These are phyloP conservation scores for Hypoxylon sp. DNA, from an alignment of 2,329 filamentous ascomycete genomes.

Conservation along the genomic window DNA sequence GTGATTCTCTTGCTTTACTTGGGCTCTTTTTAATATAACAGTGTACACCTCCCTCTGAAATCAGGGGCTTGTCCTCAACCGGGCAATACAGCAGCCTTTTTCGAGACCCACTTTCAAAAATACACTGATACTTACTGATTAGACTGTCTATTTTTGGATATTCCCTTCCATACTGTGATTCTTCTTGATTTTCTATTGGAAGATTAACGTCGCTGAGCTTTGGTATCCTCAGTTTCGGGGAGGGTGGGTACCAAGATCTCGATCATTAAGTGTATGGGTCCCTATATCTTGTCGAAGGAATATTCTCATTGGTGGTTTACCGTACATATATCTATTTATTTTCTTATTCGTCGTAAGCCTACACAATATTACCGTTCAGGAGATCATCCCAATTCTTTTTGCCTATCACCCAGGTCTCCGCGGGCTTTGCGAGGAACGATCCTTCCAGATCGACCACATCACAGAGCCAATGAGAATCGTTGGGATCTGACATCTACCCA, in stretches of 20 bases:
- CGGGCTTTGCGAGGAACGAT: constrained; percentile 1
- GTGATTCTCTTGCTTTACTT: not conserved
- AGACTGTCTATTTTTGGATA: too few relatives aligned
- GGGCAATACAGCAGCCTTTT: not conserved
- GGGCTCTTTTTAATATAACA: too few relatives aligned
- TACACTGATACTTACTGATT: too few relatives aligned
- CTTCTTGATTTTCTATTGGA: too few relatives aligned
- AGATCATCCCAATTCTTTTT: constrained; percentile 5
- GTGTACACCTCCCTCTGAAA: not conserved
- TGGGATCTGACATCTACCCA: not conserved
- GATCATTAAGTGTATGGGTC: not conserved
- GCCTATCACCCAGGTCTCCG: constrained; percentile 1
- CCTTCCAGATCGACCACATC: not conserved
- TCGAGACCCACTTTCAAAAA: too few relatives aligned
- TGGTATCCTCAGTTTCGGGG: not conserved
- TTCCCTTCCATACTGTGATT: too few relatives aligned
- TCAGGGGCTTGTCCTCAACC: not conserved
- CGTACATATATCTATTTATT: not conserved
- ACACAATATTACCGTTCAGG: not conserved
- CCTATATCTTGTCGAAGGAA: not conserved
- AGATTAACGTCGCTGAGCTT: not conserved
- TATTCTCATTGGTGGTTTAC: not conserved
- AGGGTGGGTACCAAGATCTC: not conserved
- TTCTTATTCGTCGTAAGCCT: too few relatives aligned
- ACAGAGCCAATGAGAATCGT: constrained; percentile 1